phyloP scores from a whole-genome alignment of 2,329 filamentous ascomycete species.

The Teratosphaeria pseudoeucalypti region DNA sequence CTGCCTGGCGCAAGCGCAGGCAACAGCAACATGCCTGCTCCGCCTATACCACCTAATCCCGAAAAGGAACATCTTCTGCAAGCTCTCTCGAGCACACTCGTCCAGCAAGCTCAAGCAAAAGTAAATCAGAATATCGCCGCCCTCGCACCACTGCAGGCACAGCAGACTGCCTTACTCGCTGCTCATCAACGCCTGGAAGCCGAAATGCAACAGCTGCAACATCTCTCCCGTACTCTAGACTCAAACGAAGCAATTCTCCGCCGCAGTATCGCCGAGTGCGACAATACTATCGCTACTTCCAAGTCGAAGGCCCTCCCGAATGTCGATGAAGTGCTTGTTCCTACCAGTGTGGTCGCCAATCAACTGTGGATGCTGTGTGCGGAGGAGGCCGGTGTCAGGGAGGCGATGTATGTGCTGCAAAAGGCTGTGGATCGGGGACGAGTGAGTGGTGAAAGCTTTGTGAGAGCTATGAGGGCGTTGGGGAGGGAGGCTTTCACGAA shows the following conservation, averaged over 20 bases:
- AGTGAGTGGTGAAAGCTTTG: slow-evolving; percentile 61
- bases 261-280: slow-evolving; percentile 66
- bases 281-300: slow-evolving; percentile 65
- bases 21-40: slow-evolving; percentile 47
- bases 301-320: slow-evolving; percentile 58
- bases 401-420: slow-evolving; percentile 75
- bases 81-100: slow-evolving; percentile 62
- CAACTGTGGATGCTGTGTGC: slow-evolving; percentile 84
- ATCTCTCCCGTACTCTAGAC: slow-evolving; percentile 59
- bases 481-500: slow-evolving; percentile 75
- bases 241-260: slow-evolving; percentile 72
- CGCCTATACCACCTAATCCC: slow-evolving; percentile 88
- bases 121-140: slow-evolving; percentile 63
- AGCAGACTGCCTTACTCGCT: slow-evolving; percentile 63
- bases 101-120: slow-evolving; percentile 57
- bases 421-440: slow-evolving; percentile 63
- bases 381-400: slow-evolving; percentile 76
- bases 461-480: slow-evolving; percentile 60
- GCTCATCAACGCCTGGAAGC: slow-evolving; percentile 60
- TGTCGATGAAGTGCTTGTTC: slow-evolving; percentile 86
- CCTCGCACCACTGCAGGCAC: slow-evolving; percentile 64
- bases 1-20: slow-evolving; percentile 41
- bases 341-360: slow-evolving; percentile 82
- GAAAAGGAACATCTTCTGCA: slow-evolving; percentile 81
- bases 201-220: slow-evolving; percentile 61